phyloP scores from a whole-genome alignment of 164 flowering plant species.

The Nymphaea colorata region DNA sequence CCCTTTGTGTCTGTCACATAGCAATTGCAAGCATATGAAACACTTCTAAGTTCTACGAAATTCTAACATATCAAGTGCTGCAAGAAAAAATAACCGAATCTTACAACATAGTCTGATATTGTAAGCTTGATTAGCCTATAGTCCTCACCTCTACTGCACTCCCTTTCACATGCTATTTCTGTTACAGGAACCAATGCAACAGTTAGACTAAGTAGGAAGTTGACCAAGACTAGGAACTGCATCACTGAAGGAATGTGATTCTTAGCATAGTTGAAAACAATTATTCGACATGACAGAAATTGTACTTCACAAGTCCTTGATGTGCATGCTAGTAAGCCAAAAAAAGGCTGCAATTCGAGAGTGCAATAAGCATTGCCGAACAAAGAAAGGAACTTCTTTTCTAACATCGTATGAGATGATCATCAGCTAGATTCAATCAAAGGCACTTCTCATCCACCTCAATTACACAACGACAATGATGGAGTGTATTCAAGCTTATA shows the following conservation, averaged over 20 bases:
- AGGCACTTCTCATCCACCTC: too few species aligned
- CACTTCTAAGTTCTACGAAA: background rate
- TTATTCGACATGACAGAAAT: background rate
- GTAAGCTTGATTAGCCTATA: conserved; percentile 86
- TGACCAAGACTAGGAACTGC: background rate
- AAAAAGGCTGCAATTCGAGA: too few species aligned
- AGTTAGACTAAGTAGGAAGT: background rate
- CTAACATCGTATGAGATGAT: too few species aligned
- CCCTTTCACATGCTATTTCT: conserved; percentile 87
- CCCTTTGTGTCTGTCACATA: conserved; percentile 48
- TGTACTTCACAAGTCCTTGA: too few species aligned
- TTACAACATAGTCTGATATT: conserved; percentile 61
- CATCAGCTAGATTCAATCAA: too few species aligned
- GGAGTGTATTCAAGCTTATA: too few species aligned
- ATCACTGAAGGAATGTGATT: too few species aligned
- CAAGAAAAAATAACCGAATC: conserved; percentile 3
- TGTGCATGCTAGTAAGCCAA: too few species aligned
- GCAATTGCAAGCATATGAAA: background rate
- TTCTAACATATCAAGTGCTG: background rate
- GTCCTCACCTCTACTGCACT: conserved; percentile 99
- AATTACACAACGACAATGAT: too few species aligned
- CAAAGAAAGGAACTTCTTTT: too few species aligned
- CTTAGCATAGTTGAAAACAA: background rate
- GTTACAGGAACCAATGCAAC: background rate
- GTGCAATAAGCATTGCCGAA: too few species aligned